These are phyloP conservation scores for Hyaloscypha variabilis DNA, from an alignment of 495 filamentous ascomycete genomes.

Conservation along the genomic window DNA sequence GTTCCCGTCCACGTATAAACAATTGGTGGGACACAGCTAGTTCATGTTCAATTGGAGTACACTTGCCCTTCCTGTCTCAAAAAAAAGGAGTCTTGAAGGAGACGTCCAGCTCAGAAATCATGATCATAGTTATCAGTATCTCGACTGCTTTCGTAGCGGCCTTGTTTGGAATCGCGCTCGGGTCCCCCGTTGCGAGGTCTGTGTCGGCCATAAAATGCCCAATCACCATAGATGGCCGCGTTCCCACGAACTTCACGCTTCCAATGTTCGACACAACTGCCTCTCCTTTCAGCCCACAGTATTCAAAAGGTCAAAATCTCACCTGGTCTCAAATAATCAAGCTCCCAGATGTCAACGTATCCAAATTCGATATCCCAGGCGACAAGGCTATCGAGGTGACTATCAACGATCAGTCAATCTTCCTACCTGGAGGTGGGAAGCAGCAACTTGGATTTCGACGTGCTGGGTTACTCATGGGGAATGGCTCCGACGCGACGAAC, in stretches of 20 bases:
- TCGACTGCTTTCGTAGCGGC: not conserved
- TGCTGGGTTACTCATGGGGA: slow-evolving; percentile 57
- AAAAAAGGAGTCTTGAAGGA: too few species aligned
- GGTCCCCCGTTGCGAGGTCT: not conserved
- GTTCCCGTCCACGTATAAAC: too few species aligned
- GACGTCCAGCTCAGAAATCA: too few species aligned
- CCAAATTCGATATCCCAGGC: slow-evolving; percentile 43
- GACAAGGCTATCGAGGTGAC: slow-evolving; percentile 50
- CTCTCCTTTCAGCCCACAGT: slow-evolving; percentile 35
- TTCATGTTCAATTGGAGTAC: too few species aligned
- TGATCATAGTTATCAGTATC: not conserved
- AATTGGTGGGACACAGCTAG: too few species aligned
- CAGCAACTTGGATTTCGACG: slow-evolving; percentile 58
- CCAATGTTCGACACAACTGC: slow-evolving; percentile 24
- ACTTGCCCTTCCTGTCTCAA: too few species aligned
- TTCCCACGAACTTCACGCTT: not conserved
- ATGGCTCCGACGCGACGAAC: slow-evolving; percentile 43
- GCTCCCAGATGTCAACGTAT: slow-evolving; percentile 38
- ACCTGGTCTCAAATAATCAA: slow-evolving; percentile 49
- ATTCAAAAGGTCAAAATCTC: slow-evolving; percentile 46
- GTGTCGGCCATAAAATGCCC: slow-evolving; percentile 41
- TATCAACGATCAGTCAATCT: slow-evolving; percentile 54
- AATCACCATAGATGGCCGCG: slow-evolving; percentile 44
- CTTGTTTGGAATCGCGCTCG: not conserved
- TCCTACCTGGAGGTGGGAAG: slow-evolving; percentile 40